Evolutionary conservation across 441 rosid genomes (phyloP).

Genomic region (Lepidium campestre): DNA sequence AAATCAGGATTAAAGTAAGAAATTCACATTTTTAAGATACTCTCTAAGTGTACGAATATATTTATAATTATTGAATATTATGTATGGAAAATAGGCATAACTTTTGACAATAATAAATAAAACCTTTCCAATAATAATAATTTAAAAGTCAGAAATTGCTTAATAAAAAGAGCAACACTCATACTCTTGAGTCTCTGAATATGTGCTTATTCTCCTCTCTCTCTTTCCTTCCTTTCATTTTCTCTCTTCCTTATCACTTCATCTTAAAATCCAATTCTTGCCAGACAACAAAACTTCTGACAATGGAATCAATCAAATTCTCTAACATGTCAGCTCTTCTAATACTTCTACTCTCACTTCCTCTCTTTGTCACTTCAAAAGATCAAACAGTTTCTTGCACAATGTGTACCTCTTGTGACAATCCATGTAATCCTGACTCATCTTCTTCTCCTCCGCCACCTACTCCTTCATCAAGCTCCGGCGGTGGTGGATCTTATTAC

Average conservation of each 20-base stretch:
- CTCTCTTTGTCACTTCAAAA: slow-evolving; percentile 29
- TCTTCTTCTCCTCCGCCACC: slow-evolving; percentile 48
- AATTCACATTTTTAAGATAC: neutral
- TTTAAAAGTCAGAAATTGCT: neutral
- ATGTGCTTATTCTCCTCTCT: slow-evolving; percentile 4
- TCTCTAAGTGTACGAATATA: neutral
- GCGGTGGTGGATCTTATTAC: slow-evolving; percentile 34
- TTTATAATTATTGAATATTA: neutral
- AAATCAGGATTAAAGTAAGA: neutral
- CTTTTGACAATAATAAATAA: neutral
- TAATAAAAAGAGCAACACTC: slow-evolving; percentile 12
- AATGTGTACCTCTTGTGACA: slow-evolving; percentile 80
- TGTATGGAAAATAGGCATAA: neutral
- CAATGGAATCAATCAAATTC: slow-evolving; percentile 27
- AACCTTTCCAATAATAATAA: neutral
- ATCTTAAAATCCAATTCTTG: neutral
- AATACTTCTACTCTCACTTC: slow-evolving; percentile 9
- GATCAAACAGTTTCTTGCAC: slow-evolving; percentile 73
- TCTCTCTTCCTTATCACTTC: neutral
- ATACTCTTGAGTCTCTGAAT: slow-evolving; percentile 4
- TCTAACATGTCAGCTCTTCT: slow-evolving; percentile 10
- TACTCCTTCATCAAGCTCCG: slow-evolving; percentile 44
- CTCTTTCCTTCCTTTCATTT: neutral
- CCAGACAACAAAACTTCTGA: slow-evolving; percentile 5
- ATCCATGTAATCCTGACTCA: slow-evolving; percentile 50